Evolutionary conservation across 2,329 filamentous ascomycete species (phyloP), one percentile per base, ranked within the genome.

Genomic region (Fusarium newnesense): DNA sequence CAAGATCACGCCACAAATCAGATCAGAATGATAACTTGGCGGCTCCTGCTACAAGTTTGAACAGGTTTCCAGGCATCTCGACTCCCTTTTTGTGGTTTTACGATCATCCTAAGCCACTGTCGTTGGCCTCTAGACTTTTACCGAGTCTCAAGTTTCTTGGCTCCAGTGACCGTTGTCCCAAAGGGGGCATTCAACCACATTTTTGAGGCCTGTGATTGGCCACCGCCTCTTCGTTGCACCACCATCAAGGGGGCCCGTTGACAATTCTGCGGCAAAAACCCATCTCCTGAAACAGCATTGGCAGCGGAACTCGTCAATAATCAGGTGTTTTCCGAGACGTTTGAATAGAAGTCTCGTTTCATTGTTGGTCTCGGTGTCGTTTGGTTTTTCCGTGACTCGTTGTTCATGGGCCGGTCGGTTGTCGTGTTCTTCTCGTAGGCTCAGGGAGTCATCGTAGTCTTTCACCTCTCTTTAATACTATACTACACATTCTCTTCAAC

Each of bases 221-320:
- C 68, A 73, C 60, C 67, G 69, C 24, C 62, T 65, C 65, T 40
- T 46, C 39, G 44, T 62, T 44, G 70, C 64, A 61, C 75, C 67
- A 58, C 40, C 32, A 40, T 49, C 59, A 67, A 62, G 70, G 69
- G 68, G 67, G 49, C 30, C 59, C 54, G 62, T 70, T 69, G 57
- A 61, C 69, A 67, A 50, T 70, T 74, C 60, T 74, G 75, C 60
- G 62, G 67, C 68, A 67, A 72, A 77, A 73, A 66, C 65, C 73
- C 75, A 69, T 70, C 69, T 67, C 77, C 77, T 79, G 77, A 79
- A 79, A 79, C 77, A 64, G 56, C 67, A 65, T 62, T 66, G 67
- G 74, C 70, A 74, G 69, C 63, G 66, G 69, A 69, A 71, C 65
- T 64, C 34, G 56, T 72, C 71, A 67, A 68, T 47, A 26, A 77